A percentile compares a stretch with the other conserved stretches of the same genome.
Evolutionary conservation across 1,284 basidiomycete genomes (phyloP).

Genomic region (Heterobasidion irregulare): DNA sequence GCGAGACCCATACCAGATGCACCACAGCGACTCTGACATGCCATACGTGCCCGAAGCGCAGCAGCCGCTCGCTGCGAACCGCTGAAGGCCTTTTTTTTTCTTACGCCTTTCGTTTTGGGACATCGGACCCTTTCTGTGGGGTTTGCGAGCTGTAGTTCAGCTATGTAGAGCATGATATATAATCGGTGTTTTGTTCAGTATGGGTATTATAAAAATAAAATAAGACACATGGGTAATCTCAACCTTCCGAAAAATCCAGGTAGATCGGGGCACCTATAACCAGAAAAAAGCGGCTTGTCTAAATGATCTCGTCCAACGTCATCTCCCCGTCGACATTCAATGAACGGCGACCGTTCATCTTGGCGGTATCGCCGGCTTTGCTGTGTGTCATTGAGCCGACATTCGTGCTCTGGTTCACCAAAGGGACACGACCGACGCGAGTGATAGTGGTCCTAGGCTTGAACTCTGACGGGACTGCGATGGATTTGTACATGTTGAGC

Average conservation of each 20-base stretch:
- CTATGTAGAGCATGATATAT: no score
- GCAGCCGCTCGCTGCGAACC: not conserved
- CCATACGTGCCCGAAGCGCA: not conserved
- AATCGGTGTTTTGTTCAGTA: no score
- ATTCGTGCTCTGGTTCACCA: conserved; percentile 39
- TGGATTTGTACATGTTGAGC: conserved; percentile 63
- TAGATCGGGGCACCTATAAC: no score
- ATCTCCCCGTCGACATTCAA: conserved; percentile 27
- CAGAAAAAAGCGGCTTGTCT: not conserved
- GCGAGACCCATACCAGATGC: no score
- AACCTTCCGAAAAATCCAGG: no score
- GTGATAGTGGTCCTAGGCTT: conserved; percentile 61
- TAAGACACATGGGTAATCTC: no score
- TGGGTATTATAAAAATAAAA: no score
- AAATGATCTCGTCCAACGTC: conserved; percentile 51
- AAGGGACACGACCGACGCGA: conserved; percentile 47
- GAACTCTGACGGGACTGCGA: conserved; percentile 42
- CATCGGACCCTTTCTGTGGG: no score
- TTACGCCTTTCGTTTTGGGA: no score
- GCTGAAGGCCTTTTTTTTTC: not conserved
- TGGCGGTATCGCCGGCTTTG: not conserved
- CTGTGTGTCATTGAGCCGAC: conserved; percentile 1
- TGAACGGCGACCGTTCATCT: not conserved
- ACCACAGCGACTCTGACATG: not conserved
- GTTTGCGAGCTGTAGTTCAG: no score